Evolutionary conservation across 495 filamentous ascomycete species (phyloP).

Genomic region (Niebla homalea): DNA sequence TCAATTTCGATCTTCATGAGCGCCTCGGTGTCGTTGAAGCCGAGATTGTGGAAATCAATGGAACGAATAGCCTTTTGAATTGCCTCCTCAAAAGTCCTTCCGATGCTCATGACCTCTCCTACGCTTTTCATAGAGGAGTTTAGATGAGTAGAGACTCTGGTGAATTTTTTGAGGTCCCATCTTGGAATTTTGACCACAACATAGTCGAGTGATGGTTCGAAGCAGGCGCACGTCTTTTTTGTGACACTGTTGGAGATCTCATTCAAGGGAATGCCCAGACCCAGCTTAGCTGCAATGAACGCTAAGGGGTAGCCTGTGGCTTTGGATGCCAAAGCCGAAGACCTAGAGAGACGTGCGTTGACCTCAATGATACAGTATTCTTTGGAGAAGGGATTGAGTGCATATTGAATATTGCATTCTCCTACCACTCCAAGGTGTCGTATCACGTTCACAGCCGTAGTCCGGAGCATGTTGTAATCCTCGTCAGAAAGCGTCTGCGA

Average conservation of each 20-base stretch:
- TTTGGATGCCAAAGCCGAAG: slow-evolving; percentile 92
- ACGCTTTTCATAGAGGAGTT: slow-evolving; percentile 99
- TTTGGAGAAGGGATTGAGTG: slow-evolving; percentile 86
- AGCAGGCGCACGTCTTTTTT: slow-evolving; percentile 91
- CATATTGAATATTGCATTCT: slow-evolving; percentile 98
- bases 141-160: slow-evolving; percentile 83
- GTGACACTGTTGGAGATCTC: slow-evolving; percentile 95
- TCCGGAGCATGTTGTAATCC: slow-evolving; percentile 98
- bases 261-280: slow-evolving; percentile 87
- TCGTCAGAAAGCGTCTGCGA: slow-evolving; percentile 95
- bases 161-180: slow-evolving; percentile 99
- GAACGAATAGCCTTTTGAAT: slow-evolving; percentile 96
- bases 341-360: slow-evolving; percentile 93
- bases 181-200: slow-evolving; percentile 98
- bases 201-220: slow-evolving; percentile 97
- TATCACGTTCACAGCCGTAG: slow-evolving; percentile 97
- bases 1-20: slow-evolving; percentile 95
- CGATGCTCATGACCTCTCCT: slow-evolving; percentile 97
- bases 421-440: slow-evolving; percentile 93
- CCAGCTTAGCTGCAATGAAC: slow-evolving; percentile 91
- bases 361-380: slow-evolving; percentile 99
- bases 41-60: slow-evolving; percentile 88
- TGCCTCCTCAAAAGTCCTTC: slow-evolving; percentile 91
- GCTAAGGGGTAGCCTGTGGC: slow-evolving; percentile 95
- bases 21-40: slow-evolving; percentile 83